A percentile compares a stretch with the other conserved stretches of the same genome.
Conservation (phyloP, 345 rosid species). For the Ceriops tagal region DNA sequence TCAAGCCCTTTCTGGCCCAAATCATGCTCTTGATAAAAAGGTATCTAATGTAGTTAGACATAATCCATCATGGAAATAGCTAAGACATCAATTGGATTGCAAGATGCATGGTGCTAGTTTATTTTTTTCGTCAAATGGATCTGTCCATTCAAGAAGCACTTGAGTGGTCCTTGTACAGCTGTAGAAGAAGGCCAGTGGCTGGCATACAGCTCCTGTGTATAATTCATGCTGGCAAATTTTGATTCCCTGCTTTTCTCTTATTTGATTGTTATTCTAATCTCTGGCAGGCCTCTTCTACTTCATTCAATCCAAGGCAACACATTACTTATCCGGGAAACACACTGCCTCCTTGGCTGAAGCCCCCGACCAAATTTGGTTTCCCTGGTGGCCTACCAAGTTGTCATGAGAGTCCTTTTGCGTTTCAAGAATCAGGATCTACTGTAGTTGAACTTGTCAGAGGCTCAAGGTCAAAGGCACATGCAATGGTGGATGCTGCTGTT, state of each 20-base stretch:
- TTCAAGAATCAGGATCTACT: conserved; percentile 62
- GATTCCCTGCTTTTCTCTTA: conserved; percentile 14
- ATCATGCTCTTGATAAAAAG: conserved; percentile 53
- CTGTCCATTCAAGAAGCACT: conserved; percentile 34
- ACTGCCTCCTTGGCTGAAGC: conserved; percentile 42
- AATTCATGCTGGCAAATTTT: not conserved
- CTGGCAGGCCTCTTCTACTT: conserved; percentile 55
- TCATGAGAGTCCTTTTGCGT: conserved; percentile 29
- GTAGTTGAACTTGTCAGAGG: conserved; percentile 61
- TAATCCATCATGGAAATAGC: not conserved
- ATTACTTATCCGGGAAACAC: conserved; percentile 32
- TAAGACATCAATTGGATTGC: not conserved
- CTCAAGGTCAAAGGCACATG: conserved; percentile 62
- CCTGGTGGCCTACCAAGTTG: conserved; percentile 28
- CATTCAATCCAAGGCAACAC: conserved; percentile 35
- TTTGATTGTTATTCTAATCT: conserved; percentile 11
- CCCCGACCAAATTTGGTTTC: conserved; percentile 25
- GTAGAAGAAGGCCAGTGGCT: conserved; percentile 54
- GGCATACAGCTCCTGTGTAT: not conserved
- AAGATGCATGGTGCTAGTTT: not conserved
- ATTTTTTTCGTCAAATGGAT: not conserved
- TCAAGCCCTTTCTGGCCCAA: conserved; percentile 49
- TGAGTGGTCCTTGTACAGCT: conserved; percentile 45
- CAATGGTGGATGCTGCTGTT: conserved; percentile 85
- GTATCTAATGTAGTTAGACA: conserved; percentile 26